Evolutionary conservation across 108 stramenopile species (phyloP), one percentile per base, ranked within the genome.

Genomic region (Nitzschia inconspicua): DNA sequence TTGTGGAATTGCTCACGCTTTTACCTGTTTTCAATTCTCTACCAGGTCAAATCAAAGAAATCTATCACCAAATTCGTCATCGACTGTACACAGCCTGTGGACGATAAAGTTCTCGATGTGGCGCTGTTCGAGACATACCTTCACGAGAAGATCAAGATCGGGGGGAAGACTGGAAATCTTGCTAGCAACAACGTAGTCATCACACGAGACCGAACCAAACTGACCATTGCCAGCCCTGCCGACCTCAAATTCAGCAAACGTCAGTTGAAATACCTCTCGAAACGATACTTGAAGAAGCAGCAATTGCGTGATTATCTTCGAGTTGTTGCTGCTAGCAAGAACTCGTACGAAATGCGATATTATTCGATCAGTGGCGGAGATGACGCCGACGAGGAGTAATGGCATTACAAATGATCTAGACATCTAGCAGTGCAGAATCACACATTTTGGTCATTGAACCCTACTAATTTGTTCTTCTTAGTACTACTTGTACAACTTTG

Each of bases 241-340:
- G 96, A 97, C 36, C 73, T 95, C 18, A 76, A 78, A 37, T 90
- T 98, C 72, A 89, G 92, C 56, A 99, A 99, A 86, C 89, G 98
- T 58, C 97, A 99, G 78, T 74, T 99, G 37, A 99, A 99, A 76
- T 99, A 98, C 81, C 79, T 99, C 18, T 80, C 95, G 58, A 99
- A 99, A 91, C 89, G 97, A 70, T 98, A 96, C 94, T 89, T 99
- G 72, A 97, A 97, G 91, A 97, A 98, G 85, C 95, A 96, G 66
- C 91, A 95, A 72, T 79, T 98, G 53, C 92, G 95, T 44, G 96
- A 98, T 88, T 99, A 95, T 80, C 73, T 99, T 39, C 96, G 94
- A 51, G 97, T 99, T 16, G 88, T 99, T 57, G 97, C 97, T 39
- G 73, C 86, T n/a, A 75, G 76, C 66, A 97, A 97, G 84, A 88